A percentile compares a stretch with the other conserved stretches of the same genome.
These are phyloP conservation scores for Lachnellula subtilissima DNA, from an alignment of 2,329 filamentous ascomycete species.

Conservation along the genomic window DNA sequence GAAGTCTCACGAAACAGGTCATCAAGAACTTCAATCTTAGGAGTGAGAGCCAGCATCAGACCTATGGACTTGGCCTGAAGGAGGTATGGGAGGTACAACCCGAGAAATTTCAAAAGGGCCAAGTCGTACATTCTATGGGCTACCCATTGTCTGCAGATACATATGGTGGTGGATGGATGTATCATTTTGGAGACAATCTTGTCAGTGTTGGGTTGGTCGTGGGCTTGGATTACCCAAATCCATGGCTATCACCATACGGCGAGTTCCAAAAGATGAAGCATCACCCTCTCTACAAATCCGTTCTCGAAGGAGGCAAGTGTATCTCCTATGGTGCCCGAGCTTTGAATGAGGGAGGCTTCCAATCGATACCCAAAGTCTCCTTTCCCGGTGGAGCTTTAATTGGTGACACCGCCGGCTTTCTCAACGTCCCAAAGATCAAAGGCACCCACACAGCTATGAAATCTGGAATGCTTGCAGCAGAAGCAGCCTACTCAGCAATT, in stretches of 20 bases:
- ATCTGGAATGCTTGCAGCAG: slow-evolving; percentile 91
- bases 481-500: slow-evolving; percentile 80
- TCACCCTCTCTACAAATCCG: slow-evolving; percentile 80
- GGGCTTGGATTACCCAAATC: slow-evolving; percentile 92
- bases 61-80: slow-evolving; percentile 90
- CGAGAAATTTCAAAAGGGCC: slow-evolving; percentile 82
- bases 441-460: slow-evolving; percentile 98
- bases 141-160: slow-evolving; percentile 85
- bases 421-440: slow-evolving; percentile 98
- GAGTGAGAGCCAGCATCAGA: slow-evolving; percentile 85
- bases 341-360: slow-evolving; percentile 90
- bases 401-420: slow-evolving; percentile 90
- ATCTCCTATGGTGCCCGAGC: slow-evolving; percentile 93
- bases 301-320: slow-evolving; percentile 94
- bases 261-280: slow-evolving; percentile 99
- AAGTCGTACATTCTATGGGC: slow-evolving; percentile 85
- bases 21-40: slow-evolving; percentile 91
- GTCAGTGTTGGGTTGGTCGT: slow-evolving; percentile 89
- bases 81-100: slow-evolving; percentile 97
- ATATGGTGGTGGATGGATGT: slow-evolving; percentile 98
- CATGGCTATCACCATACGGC: slow-evolving; percentile 89
- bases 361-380: slow-evolving; percentile 94
- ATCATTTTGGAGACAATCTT: slow-evolving; percentile 97
- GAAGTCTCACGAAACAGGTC: slow-evolving; percentile 90
- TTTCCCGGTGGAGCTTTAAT: slow-evolving; percentile 95